Conservation (phyloP, 2,329 filamentous ascomycete species). For the Parastagonospora avenae region DNA sequence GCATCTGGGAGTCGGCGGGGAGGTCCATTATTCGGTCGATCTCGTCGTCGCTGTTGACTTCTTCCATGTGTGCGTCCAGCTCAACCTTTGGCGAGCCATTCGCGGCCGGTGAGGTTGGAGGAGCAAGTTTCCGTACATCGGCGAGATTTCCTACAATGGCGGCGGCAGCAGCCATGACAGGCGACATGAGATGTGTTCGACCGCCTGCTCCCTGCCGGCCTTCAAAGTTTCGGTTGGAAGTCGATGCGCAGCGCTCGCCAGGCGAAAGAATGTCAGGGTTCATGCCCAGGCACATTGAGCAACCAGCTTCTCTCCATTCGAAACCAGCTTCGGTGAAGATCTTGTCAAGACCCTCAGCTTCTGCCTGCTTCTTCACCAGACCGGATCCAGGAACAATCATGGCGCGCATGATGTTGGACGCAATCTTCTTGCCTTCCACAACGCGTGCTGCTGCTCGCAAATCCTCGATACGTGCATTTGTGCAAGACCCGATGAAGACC, state of each 20-base stretch:
- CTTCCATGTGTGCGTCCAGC: conserved; percentile 63
- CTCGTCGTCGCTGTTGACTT: conserved; percentile 65
- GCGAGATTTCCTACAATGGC: conserved; percentile 89
- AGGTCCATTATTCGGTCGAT: conserved; percentile 67
- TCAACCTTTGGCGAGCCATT: conserved; percentile 63
- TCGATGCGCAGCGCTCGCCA: conserved; percentile 90
- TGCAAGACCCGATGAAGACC: conserved; percentile 97
- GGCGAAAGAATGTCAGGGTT: conserved; percentile 96
- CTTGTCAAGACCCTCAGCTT: conserved; percentile 89
- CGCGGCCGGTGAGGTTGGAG: conserved; percentile 49
- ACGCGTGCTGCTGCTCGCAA: conserved; percentile 84
- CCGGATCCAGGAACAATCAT: conserved; percentile 97
- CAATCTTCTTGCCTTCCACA: conserved; percentile 85
- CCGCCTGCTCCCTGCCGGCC: conserved; percentile 91
- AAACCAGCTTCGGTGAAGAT: conserved; percentile 92
- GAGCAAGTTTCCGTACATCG: conserved; percentile 81
- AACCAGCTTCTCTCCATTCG: conserved; percentile 97
- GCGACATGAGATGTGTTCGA: conserved; percentile 94
- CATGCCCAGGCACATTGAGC: conserved; percentile 99
- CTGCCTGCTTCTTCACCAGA: conserved; percentile 88
- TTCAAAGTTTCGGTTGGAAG: conserved; percentile 97
- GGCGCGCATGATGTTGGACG: conserved; percentile 86
- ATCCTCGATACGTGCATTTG: conserved; percentile 96
- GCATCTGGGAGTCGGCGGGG: conserved; percentile 69
- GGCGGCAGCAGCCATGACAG: conserved; percentile 92